Conservation (phyloP, 345 rosid species). For the Syzygium jambos region DNA sequence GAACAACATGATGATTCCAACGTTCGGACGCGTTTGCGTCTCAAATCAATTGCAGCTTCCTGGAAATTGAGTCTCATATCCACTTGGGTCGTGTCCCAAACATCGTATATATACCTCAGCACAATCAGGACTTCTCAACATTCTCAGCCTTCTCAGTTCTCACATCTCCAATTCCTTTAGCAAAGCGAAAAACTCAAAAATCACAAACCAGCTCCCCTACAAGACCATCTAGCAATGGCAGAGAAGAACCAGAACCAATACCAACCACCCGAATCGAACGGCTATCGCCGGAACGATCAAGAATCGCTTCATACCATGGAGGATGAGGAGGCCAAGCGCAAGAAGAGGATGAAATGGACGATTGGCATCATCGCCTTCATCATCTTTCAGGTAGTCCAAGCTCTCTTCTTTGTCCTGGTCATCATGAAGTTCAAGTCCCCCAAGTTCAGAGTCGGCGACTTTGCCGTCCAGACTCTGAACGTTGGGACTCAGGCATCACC, state of each 20-base stretch:
- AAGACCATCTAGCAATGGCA: not conserved
- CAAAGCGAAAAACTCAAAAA: not conserved
- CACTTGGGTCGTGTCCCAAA: not conserved
- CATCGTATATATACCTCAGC: not conserved
- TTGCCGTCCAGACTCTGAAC: not conserved
- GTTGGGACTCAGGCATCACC: not conserved
- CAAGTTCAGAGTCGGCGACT: conserved; percentile 7
- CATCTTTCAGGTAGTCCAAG: conserved; percentile 11
- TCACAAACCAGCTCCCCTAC: not conserved
- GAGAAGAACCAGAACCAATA: not conserved
- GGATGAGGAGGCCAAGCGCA: conserved; percentile 4
- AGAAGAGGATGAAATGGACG: conserved; percentile 15
- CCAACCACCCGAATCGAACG: not conserved
- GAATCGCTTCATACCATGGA: not conserved
- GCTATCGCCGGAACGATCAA: not conserved
- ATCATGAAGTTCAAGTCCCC: conserved; percentile 12
- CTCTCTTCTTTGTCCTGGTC: conserved; percentile 4
- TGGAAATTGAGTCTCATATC: not conserved
- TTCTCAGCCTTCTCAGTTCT: not conserved
- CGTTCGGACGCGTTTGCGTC: not conserved
- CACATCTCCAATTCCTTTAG: not conserved
- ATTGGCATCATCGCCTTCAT: conserved; percentile 5
- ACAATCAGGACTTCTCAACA: not conserved
- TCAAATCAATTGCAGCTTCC: not conserved
- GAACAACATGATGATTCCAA: not conserved